Evolutionary conservation across 371 early-diverging fungal species (phyloP).

Genomic region (Mucor irregularis): DNA sequence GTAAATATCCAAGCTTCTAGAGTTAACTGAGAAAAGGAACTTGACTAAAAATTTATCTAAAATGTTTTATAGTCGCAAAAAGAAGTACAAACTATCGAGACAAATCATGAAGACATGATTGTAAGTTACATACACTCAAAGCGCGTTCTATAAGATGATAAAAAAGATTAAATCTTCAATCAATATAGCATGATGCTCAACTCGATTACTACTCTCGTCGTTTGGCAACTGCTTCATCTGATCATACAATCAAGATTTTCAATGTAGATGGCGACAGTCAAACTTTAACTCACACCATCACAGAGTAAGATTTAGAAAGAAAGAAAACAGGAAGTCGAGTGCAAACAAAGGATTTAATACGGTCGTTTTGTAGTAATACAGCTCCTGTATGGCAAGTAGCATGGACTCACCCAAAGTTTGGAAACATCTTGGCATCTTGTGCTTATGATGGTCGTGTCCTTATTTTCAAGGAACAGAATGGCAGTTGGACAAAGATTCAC

Average conservation of each 20-base stretch:
- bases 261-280: constrained; percentile 86
- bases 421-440: constrained; percentile 93
- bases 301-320: constrained; percentile 11
- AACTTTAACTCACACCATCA: constrained; percentile 67
- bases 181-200: constrained; percentile 92
- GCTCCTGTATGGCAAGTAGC: constrained; percentile 99
- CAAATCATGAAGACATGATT: constrained; percentile 94
- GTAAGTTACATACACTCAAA: constrained; percentile 49
- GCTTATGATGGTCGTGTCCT: constrained; percentile 94
- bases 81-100: constrained; percentile 73
- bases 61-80: constrained; percentile 10
- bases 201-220: constrained; percentile 97
- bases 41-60: no score
- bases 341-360: neutral
- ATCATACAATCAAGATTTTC: constrained; percentile 90
- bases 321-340: neutral
- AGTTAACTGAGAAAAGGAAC: no score
- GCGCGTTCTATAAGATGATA: neutral
- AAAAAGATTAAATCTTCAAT: neutral
- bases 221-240: constrained; percentile 97
- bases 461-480: constrained; percentile 92
- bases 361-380: constrained; percentile 77
- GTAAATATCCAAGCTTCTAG: no score
- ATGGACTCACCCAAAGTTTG: constrained; percentile 98
- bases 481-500: constrained; percentile 85